Base-by-base conservation (phyloP, 352 stramenopile species). In the Globisporangium carolinianum region DNA sequence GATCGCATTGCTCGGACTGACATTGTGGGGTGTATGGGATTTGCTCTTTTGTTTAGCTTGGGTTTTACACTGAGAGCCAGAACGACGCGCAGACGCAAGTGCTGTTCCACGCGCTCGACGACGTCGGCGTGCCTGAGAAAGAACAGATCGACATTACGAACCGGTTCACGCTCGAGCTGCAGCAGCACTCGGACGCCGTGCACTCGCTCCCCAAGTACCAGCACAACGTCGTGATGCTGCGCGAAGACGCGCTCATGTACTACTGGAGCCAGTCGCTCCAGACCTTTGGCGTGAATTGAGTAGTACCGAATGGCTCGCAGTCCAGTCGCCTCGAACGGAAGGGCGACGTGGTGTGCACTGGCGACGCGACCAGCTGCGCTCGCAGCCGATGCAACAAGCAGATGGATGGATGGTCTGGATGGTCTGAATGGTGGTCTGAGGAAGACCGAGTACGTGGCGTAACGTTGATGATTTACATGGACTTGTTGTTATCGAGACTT, bases 231-330 rank as follows among this genome's bases (percentile, higher is more conserved):
- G 75, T 90, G 48, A 81, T 90, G 71, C 63, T 94, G 51, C 83
- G 83, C 14, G 83, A 94, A 57, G 79, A 94, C 59, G 83, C 83
- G 18, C 69, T 94, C 57, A 91, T 94, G 83, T 91, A 83, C 56
- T 91, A 89, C 60, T 94, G 83, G 83, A 94, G 81, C 65, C 81
- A 91, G 70, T 91, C 78, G 50, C 67, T 91, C n/a, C 60, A 66
- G 55, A 58, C 47, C 43, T 61, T 66, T 36, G 55, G 60, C 54
- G 60, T 66, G 14, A 66, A 61, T 37, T 64, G 47, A 38, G 42
- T 36, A 38, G 32, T 5, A 6, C 5, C 3, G 24, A 32, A 32
- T 32, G 24, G 24, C 24, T 32, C 24, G 24, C 24, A 32, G 24
- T 32, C 24, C 24, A 32, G 24, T 32, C 24, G 24, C 24, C 24